These are phyloP conservation scores for Hypomontagnella submonticulosa DNA, from an alignment of 495 filamentous ascomycete genomes.

Conservation along the genomic window DNA sequence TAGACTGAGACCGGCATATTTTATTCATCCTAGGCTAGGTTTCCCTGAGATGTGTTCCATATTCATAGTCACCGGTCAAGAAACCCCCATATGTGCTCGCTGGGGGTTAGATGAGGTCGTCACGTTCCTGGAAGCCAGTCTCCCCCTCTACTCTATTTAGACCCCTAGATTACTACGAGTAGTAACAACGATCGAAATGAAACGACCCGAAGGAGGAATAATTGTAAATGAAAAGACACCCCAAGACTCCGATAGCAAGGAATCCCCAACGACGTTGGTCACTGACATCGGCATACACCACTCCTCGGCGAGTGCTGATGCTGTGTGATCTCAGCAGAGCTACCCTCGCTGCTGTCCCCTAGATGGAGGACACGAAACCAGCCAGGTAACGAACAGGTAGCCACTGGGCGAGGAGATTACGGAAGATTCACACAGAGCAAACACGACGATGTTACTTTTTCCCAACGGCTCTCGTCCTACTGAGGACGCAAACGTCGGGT, in stretches of 20 bases:
- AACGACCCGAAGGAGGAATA: too few relatives aligned
- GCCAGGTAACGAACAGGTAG: slow-evolving; percentile 23
- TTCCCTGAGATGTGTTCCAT: slow-evolving; percentile 19
- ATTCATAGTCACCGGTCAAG: slow-evolving; percentile 2
- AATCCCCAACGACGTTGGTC: not conserved
- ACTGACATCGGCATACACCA: not conserved
- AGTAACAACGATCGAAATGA: not conserved
- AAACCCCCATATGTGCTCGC: not conserved
- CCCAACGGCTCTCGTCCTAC: slow-evolving; percentile 45
- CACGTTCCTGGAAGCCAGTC: not conserved
- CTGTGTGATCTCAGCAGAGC: not conserved
- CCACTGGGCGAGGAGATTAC: slow-evolving; percentile 8
- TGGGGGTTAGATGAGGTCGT: not conserved
- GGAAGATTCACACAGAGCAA: slow-evolving; percentile 33
- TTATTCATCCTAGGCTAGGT: slow-evolving; percentile 18
- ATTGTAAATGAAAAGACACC: not conserved
- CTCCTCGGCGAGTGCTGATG: not conserved
- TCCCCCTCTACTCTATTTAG: not conserved
- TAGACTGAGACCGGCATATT: slow-evolving; percentile 42
- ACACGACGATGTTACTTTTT: slow-evolving; percentile 39
- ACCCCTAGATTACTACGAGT: not conserved
- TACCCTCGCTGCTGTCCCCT: not conserved
- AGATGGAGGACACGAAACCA: slow-evolving; percentile 14
- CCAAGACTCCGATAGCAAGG: slow-evolving; percentile 2
- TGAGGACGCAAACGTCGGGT: slow-evolving; percentile 42